Evolutionary conservation across 176 grass and related monocot genomes (phyloP).

Genomic region (Avena insularis): DNA sequence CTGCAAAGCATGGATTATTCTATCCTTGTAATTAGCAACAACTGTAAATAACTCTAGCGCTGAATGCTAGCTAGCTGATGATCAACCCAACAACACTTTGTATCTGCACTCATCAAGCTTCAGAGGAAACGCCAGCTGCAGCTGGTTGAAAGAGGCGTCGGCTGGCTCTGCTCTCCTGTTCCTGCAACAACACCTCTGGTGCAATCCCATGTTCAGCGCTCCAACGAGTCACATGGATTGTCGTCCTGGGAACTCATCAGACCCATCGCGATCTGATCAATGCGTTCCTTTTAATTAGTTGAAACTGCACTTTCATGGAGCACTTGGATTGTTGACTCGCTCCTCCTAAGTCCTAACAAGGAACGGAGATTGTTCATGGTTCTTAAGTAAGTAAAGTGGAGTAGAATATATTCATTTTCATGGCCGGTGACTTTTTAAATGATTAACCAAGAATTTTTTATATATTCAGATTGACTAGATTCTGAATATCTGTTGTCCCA

Average conservation of each 20-base stretch:
- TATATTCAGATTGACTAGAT: too few relatives aligned
- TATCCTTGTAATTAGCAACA: too few relatives aligned
- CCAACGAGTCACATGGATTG: constrained; percentile 21
- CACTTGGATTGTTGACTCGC: neutral
- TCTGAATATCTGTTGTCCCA: too few relatives aligned
- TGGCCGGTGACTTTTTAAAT: too few relatives aligned
- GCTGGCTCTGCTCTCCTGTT: constrained; percentile 3
- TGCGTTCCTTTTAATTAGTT: neutral
- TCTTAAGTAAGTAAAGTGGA: neutral
- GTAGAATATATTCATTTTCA: too few relatives aligned
- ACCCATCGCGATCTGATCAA: neutral
- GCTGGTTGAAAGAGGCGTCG: neutral
- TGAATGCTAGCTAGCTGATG: neutral
- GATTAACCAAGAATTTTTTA: too few relatives aligned
- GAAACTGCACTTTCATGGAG: neutral
- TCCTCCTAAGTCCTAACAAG: too few relatives aligned
- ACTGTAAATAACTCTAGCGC: neutral
- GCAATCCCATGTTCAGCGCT: constrained; percentile 20
- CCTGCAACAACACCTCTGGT: constrained; percentile 18
- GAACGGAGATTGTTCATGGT: neutral
- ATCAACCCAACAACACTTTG: neutral
- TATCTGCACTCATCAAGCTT: neutral
- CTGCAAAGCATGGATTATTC: too few relatives aligned
- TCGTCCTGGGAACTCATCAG: neutral
- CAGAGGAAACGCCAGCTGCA: neutral